Percentiles rank a stretch among this genome's conserved stretches.
These are phyloP conservation scores for Podila verticillata DNA, from an alignment of 192 early-diverging fungal genomes.

Conservation along the genomic window DNA sequence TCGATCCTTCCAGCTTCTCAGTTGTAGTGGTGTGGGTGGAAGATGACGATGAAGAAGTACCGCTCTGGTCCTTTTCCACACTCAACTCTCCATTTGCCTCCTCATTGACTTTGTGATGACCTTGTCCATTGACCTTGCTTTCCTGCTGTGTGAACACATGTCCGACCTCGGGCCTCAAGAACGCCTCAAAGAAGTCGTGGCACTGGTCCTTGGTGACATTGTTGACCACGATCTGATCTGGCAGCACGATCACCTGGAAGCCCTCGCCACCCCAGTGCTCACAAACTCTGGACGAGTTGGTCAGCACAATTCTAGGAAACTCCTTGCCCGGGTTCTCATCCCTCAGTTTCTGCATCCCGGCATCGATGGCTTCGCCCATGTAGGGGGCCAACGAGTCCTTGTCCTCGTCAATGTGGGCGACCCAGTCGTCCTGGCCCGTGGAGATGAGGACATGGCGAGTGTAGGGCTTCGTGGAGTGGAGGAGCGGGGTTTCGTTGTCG, in stretches of 20 bases:
- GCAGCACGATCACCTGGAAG: slow-evolving; percentile 54
- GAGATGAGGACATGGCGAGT: slow-evolving; percentile 65
- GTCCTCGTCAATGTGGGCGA: slow-evolving; percentile 60
- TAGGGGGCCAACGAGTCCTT: slow-evolving; percentile 52
- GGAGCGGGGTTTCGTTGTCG: slow-evolving; percentile 51
- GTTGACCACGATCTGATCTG: slow-evolving; percentile 63
- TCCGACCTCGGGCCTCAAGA: slow-evolving; percentile 35
- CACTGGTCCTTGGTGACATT: slow-evolving; percentile 57
- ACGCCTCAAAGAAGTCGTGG: slow-evolving; percentile 56
- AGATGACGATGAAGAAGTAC: not conserved
- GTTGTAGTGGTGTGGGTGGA: not conserved
- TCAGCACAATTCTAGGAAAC: slow-evolving; percentile 54
- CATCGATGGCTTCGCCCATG: slow-evolving; percentile 46
- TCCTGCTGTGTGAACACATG: not conserved
- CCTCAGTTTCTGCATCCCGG: slow-evolving; percentile 15
- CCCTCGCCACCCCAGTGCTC: slow-evolving; percentile 38
- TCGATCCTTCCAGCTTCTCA: not conserved
- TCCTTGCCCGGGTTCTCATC: slow-evolving; percentile 26
- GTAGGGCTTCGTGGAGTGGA: slow-evolving; percentile 63
- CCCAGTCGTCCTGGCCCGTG: slow-evolving; percentile 63
- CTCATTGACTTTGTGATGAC: not conserved
- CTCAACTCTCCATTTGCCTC: not conserved
- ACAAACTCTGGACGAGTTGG: slow-evolving; percentile 53
- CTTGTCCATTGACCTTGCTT: not conserved
- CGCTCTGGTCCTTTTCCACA: slow-evolving; percentile 22